Evolutionary conservation across 2,329 filamentous ascomycete genomes (phyloP), one percentile per base, ranked within the genome.

Genomic region (Basipetospora chlamydospora): DNA sequence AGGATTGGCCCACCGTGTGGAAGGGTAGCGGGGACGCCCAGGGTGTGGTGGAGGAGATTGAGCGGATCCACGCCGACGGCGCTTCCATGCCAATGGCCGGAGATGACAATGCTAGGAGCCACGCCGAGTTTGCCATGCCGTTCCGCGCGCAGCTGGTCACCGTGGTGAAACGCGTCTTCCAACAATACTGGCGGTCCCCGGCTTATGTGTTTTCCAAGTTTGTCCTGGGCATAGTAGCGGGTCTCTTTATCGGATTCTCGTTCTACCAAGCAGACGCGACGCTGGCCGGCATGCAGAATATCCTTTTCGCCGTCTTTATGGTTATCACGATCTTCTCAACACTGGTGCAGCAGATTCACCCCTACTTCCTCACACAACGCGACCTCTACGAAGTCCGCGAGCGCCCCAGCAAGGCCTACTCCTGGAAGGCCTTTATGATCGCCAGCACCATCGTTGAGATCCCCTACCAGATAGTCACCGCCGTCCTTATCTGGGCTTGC

Each of bases 131-230:
- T 42, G 86, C 86, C 3, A 81, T 83, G 5, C 73, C 80, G 0
- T 84, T 92, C 51, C 49, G 45, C 28, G 50, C 62, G 6, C 86
- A 94, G 55, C 60, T 88, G 28, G 61, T 58, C 39, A 67, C 77
- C 49, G 81, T 84, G 39, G 67, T 74, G 13, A 54, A 69, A 44
- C 83, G 86, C 49, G 80, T 90, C 20, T 90, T 90, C 64, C 73
- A 87, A 51, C 85, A 93, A 55, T 92, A 90, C 67, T 93, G 86
- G 85, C 80, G 86, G 41, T 87, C 78, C 1, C 86, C 86, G 0
- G 70, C 77, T 4, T 93, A 93, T 62, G 87, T 94, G 55, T 92
- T 88, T 62, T 78, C 81, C 48, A 93, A 93, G 64, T 53, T 67
- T 0, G 61, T 67, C 2, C 74, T 92, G 13, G 84, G 77, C 51